These are phyloP conservation scores for Fallopia convolvulus DNA, from an alignment of 148 eudicot genomes.

Conservation along the genomic window DNA sequence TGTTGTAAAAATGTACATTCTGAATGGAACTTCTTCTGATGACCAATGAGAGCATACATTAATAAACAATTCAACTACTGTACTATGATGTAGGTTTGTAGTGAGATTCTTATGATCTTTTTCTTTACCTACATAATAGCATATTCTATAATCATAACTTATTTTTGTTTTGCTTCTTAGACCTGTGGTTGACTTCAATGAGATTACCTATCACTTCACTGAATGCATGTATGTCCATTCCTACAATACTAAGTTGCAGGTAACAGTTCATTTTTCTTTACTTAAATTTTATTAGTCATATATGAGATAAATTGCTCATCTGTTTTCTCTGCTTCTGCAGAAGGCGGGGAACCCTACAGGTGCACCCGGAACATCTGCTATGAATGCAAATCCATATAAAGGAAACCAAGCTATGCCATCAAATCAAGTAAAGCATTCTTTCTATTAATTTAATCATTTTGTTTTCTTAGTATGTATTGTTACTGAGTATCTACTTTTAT, in stretches of 20 bases:
- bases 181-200: constrained; percentile 76
- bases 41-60: no score
- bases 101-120: neutral
- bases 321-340: constrained; percentile 12
- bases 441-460: neutral
- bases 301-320: neutral
- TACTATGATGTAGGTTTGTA: neutral
- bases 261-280: constrained; percentile 21
- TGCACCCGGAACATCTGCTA: constrained; percentile 25
- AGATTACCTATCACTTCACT: constrained; percentile 65
- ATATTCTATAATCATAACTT: neutral
- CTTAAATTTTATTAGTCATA: neutral
- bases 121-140: neutral
- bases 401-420: constrained; percentile 51
- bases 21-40: neutral
- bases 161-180: constrained; percentile 28
- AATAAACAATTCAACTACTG: no score
- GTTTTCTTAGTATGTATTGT: neutral
- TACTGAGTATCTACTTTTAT: neutral
- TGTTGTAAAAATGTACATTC: neutral
- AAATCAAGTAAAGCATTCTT: constrained; percentile 28
- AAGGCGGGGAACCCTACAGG: constrained; percentile 31
- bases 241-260: constrained; percentile 49
- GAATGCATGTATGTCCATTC: constrained; percentile 70
- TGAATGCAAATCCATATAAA: constrained; percentile 34